Evolutionary conservation across 768 basidiomycete species (phyloP).

Genomic region (Hortiboletus flavorubellus): DNA sequence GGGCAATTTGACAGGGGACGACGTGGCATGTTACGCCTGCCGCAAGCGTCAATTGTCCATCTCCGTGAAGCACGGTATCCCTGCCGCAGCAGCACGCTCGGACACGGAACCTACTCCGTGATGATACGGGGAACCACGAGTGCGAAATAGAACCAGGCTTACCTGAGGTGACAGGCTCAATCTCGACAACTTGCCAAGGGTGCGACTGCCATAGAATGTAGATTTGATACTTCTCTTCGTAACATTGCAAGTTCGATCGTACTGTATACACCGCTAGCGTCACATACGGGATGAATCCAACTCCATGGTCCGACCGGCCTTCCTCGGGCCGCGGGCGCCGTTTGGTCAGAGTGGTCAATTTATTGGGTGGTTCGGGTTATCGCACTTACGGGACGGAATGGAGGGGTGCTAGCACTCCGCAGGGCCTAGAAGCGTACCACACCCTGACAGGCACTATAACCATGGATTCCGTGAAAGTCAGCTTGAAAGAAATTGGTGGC

Average conservation of each 20-base stretch:
- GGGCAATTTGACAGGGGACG: slow-evolving; percentile 6
- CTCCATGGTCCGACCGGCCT: slow-evolving; percentile 24
- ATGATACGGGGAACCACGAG: not conserved
- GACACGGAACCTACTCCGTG: slow-evolving; percentile 8
- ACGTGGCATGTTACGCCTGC: slow-evolving; percentile 10
- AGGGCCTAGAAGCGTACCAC: not conserved
- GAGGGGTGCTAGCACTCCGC: slow-evolving; percentile 2
- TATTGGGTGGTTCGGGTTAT: not conserved
- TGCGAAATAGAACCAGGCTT: slow-evolving; percentile 6
- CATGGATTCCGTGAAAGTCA: slow-evolving; percentile 18
- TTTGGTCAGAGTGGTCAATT: not conserved
- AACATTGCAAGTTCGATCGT: not conserved
- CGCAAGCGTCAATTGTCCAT: not conserved
- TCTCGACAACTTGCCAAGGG: slow-evolving; percentile 3
- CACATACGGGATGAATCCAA: not conserved
- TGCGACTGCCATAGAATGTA: slow-evolving; percentile 10
- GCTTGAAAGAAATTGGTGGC: slow-evolving; percentile 4
- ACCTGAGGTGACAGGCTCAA: not conserved
- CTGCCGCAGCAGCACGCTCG: not conserved
- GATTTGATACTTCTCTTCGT: slow-evolving; percentile 8
- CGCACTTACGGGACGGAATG: slow-evolving; percentile 16
- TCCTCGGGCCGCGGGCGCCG: not conserved
- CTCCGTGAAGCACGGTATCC: slow-evolving; percentile 8
- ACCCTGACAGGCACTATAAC: not conserved
- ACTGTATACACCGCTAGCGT: not conserved